These are phyloP conservation scores for Bretschneidera sinensis DNA, from an alignment of 345 rosid species.

Conservation along the genomic window DNA sequence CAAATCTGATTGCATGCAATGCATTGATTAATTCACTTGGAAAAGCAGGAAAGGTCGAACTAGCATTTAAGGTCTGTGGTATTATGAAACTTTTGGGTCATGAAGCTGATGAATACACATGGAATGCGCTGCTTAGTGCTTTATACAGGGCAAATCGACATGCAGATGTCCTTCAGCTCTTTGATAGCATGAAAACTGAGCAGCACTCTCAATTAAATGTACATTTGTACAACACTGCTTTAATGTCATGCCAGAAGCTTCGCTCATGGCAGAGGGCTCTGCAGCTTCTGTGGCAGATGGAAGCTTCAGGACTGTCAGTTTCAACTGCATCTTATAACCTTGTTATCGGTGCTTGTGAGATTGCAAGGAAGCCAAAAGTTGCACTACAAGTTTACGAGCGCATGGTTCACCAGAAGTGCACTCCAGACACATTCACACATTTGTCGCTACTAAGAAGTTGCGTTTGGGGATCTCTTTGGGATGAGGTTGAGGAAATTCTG, in stretches of 20 bases:
- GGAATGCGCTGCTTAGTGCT: conserved; percentile 67
- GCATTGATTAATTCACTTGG: conserved; percentile 64
- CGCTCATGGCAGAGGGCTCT: conserved; percentile 74
- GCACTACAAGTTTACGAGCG: conserved; percentile 70
- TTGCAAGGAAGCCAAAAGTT: conserved; percentile 58
- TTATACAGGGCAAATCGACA: conserved; percentile 53
- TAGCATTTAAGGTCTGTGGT: conserved; percentile 54
- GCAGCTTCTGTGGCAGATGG: conserved; percentile 74
- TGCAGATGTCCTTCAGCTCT: conserved; percentile 55
- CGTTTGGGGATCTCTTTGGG: conserved; percentile 82
- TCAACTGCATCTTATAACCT: conserved; percentile 59
- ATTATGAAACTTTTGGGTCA: conserved; percentile 47
- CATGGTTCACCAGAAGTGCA: conserved; percentile 50
- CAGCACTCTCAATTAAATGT: conserved; percentile 33
- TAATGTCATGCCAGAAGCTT: conserved; percentile 74
- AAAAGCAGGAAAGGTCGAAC: conserved; percentile 52
- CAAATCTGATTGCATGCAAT: conserved; percentile 65
- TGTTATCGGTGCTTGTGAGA: conserved; percentile 63
- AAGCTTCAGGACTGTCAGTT: conserved; percentile 43
- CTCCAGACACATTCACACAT: conserved; percentile 64
- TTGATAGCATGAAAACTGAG: conserved; percentile 47
- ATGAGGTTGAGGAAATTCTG: conserved; percentile 54
- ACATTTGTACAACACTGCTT: conserved; percentile 52
- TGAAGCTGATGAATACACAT: conserved; percentile 63
- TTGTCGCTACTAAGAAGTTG: conserved; percentile 61